These are phyloP conservation scores for Sugiyamaella novakii DNA, from an alignment of 1,139 yeast species.

Conservation along the genomic window DNA sequence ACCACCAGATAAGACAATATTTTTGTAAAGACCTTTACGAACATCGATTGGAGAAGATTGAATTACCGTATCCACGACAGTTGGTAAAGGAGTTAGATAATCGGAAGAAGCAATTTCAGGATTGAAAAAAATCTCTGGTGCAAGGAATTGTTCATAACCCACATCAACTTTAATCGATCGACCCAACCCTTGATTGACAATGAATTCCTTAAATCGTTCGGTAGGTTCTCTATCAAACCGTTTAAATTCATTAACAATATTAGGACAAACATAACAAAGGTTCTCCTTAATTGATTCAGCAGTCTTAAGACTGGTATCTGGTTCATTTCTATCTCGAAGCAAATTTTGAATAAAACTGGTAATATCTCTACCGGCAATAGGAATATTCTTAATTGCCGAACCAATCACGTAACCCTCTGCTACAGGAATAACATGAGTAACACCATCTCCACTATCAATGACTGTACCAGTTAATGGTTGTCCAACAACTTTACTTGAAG, in stretches of 20 bases:
- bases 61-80: constrained; percentile 90
- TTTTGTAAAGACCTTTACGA: constrained; percentile 91
- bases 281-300: constrained; percentile 97
- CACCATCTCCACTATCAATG: constrained; percentile 97
- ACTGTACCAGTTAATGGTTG: constrained; percentile 97
- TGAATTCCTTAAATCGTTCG: constrained; percentile 88
- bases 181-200: constrained; percentile 80
- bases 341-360: constrained; percentile 90
- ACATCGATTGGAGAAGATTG: constrained; percentile 97
- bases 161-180: constrained; percentile 74
- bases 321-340: constrained; percentile 95
- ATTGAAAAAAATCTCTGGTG: constrained; percentile 97
- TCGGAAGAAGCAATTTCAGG: constrained; percentile 97
- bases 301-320: constrained; percentile 88
- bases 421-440: constrained; percentile 97
- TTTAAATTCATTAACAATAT: constrained; percentile 93
- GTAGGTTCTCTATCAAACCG: constrained; percentile 87
- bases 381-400: constrained; percentile 93
- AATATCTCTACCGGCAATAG: constrained; percentile 98
- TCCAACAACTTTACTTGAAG: constrained; percentile 91
- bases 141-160: constrained; percentile 95
- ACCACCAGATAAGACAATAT: constrained; percentile 94
- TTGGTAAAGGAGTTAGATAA: constrained; percentile 92
- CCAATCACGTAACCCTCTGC: constrained; percentile 99
- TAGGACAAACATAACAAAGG: constrained; percentile 96